These are phyloP conservation scores for Priceomyces melissophilus DNA, from an alignment of 805 yeast genomes.

Conservation along the genomic window DNA sequence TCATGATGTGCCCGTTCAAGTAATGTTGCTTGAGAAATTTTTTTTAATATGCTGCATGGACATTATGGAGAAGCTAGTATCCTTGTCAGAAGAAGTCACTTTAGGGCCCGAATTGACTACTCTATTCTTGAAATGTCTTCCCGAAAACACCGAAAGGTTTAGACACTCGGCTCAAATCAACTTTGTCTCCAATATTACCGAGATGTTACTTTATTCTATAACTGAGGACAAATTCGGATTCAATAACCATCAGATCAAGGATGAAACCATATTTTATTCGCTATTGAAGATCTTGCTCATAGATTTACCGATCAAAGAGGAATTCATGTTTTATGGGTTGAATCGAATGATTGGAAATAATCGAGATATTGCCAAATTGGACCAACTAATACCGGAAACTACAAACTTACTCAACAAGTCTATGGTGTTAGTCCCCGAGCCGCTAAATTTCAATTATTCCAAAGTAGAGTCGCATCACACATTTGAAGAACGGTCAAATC, in stretches of 20 bases:
- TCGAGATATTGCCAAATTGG: slow-evolving; percentile 38
- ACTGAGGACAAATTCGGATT: slow-evolving; percentile 26
- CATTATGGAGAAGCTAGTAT: slow-evolving; percentile 47
- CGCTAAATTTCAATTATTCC: slow-evolving; percentile 16
- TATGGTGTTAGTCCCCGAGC: slow-evolving; percentile 24
- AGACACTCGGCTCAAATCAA: slow-evolving; percentile 41
- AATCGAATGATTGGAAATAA: slow-evolving; percentile 55
- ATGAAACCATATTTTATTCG: slow-evolving; percentile 21
- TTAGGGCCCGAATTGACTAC: slow-evolving; percentile 8
- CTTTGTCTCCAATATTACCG: slow-evolving; percentile 50
- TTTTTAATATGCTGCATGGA: slow-evolving; percentile 52
- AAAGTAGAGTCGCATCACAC: slow-evolving; percentile 1
- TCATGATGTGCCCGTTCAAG: slow-evolving; percentile 30
- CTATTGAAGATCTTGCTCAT: slow-evolving; percentile 36
- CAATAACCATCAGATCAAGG: slow-evolving; percentile 10
- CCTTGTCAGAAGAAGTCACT: slow-evolving; percentile 10
- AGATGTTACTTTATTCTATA: slow-evolving; percentile 46
- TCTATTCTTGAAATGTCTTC: slow-evolving; percentile 34
- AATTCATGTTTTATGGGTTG: slow-evolving; percentile 50
- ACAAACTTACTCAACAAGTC: slow-evolving; percentile 19
- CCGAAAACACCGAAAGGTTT: slow-evolving; percentile 46
- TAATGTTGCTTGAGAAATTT: slow-evolving; percentile 43
- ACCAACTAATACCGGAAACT: slow-evolving; percentile 36
- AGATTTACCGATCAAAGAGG: slow-evolving; percentile 38
- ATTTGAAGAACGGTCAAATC: slow-evolving; percentile 25